phyloP scores from a whole-genome alignment of 352 stramenopile species.

The Globisporangium cystogenes region DNA sequence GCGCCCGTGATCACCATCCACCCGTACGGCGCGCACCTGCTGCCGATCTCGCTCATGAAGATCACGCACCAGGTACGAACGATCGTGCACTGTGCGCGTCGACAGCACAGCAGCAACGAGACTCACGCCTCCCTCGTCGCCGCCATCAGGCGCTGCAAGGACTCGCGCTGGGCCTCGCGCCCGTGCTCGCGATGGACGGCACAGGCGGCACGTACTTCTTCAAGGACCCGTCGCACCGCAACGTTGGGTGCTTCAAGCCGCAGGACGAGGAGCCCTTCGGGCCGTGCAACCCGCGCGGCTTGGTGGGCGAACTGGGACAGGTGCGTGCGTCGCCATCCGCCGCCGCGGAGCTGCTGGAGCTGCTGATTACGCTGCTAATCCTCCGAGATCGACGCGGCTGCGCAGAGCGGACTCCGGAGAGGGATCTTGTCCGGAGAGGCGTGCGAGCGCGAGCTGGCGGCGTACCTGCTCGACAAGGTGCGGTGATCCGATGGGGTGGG shows the following conservation, averaged over 20 bases:
- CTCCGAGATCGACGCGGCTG: neutral
- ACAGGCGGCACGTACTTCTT: slow-evolving; percentile 98
- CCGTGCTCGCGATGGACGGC: slow-evolving; percentile 92
- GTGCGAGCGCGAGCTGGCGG: slow-evolving; percentile 95
- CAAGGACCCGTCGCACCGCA: slow-evolving; percentile 90
- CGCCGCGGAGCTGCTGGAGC: no score
- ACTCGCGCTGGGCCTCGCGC: slow-evolving; percentile 89
- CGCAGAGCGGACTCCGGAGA: slow-evolving; percentile 74
- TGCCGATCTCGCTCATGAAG: slow-evolving; percentile 78
- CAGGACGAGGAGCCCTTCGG: slow-evolving; percentile 98
- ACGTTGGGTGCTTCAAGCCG: slow-evolving; percentile 97
- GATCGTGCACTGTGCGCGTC: neutral
- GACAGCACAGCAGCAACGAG: neutral
- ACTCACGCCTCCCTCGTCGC: no score
- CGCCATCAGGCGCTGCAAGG: slow-evolving; percentile 77
- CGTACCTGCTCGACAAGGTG: slow-evolving; percentile 94
- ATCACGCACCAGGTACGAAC: slow-evolving; percentile 60
- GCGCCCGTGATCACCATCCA: slow-evolving; percentile 71
- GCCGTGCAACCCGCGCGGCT: slow-evolving; percentile 95
- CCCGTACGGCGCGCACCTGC: slow-evolving; percentile 67
- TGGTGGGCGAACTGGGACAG: slow-evolving; percentile 78
- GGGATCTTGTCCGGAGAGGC: slow-evolving; percentile 95
- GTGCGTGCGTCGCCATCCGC: no score
- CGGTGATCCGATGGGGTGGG: no score
- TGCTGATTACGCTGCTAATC: neutral